A percentile compares a stretch with the other conserved stretches of the same genome.
phyloP scores from a whole-genome alignment of 2,329 filamentous ascomycete genomes.

The Microdochium paspali region DNA sequence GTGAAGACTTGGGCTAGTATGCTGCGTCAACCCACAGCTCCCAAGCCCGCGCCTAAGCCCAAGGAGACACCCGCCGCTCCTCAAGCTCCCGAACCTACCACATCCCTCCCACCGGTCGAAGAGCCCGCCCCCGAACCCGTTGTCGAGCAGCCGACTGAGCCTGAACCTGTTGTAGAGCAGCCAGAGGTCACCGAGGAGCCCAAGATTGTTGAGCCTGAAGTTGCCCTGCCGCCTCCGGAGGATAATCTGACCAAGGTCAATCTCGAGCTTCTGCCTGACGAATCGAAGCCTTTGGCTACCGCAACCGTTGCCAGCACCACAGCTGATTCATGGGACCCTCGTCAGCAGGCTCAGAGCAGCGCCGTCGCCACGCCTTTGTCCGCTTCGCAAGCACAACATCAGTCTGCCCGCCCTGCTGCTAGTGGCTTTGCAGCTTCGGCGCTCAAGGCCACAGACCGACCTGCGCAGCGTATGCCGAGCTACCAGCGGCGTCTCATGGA shows the following conservation, averaged over 20 bases:
- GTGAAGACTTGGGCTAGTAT: constrained; percentile 68
- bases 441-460: constrained; percentile 62
- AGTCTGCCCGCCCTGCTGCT: constrained; percentile 46
- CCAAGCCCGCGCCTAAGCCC: constrained; percentile 48
- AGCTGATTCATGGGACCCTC: constrained; percentile 75
- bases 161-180: constrained; percentile 21
- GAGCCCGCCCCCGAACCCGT: constrained; percentile 21
- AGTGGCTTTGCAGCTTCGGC: constrained; percentile 75
- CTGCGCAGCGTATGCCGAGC: constrained; percentile 60
- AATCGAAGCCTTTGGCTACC: constrained; percentile 65
- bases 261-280: constrained; percentile 81
- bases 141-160: constrained; percentile 18
- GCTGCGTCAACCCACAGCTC: constrained; percentile 50
- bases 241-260: constrained; percentile 86
- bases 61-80: constrained; percentile 34
- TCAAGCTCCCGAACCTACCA: constrained; percentile 34
- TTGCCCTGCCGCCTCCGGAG: constrained; percentile 58
- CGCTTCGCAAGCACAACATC: constrained; percentile 53
- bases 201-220: constrained; percentile 37
- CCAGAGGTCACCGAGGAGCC: constrained; percentile 20
- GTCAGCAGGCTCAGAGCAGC: constrained; percentile 40
- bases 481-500: constrained; percentile 83
- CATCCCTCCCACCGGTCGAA: constrained; percentile 35
- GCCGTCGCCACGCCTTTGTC: constrained; percentile 59
- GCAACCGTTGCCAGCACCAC: constrained; percentile 83